Evolutionary conservation across 2,329 filamentous ascomycete genomes (phyloP), one percentile per base, ranked within the genome.

Genomic region (Aspergillus arachidicola): DNA sequence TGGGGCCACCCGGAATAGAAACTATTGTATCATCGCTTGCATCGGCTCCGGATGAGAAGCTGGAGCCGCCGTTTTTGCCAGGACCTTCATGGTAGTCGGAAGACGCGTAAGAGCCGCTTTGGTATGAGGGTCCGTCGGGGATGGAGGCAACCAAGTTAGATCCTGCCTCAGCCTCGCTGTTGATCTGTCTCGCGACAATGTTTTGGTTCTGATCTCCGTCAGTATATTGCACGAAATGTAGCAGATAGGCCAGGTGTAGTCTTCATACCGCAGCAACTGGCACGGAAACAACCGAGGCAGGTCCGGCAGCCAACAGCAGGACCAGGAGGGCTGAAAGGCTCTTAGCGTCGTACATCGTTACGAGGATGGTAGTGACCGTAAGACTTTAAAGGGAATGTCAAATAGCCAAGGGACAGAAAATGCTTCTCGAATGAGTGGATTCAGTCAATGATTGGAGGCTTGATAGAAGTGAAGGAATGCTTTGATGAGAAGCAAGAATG

Each of bases 321-420:
- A 71, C 76, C 61, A 77, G 43, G 48, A 75, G 67, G 58, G 72
- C 68, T 10, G 73, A 72, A 63, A 72, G 48, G 56, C 57, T 70
- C 65, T 71, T 71, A 56, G 66, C 62, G 58, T 67, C 68, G 60
- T 69, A 67, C 72, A 73, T 76, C 61, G 28, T 70, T 61, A 28
- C 54, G 12, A 43, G 45, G 21, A 30, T 51, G 9, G 19, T 26
- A 32, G n/a, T 32, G 48, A 32, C 19, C 19, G 19, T n/a, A 51
- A 32, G 36, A 48, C 14, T 23, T 38, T 32, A 16, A 34, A 26
- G 9, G 51, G 30, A 26, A 51, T 51, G n/a, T 21, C 7, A 19
- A 51, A 51, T 51, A 30, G n/a, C 28, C 28, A 51, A 32, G 28
- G 10, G 21, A 32, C 6, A 26, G 51, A 50, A 14, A 64, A 48